Base-by-base conservation (phyloP, 768 basidiomycete genomes). In the Kwoniella heveanensis region DNA sequence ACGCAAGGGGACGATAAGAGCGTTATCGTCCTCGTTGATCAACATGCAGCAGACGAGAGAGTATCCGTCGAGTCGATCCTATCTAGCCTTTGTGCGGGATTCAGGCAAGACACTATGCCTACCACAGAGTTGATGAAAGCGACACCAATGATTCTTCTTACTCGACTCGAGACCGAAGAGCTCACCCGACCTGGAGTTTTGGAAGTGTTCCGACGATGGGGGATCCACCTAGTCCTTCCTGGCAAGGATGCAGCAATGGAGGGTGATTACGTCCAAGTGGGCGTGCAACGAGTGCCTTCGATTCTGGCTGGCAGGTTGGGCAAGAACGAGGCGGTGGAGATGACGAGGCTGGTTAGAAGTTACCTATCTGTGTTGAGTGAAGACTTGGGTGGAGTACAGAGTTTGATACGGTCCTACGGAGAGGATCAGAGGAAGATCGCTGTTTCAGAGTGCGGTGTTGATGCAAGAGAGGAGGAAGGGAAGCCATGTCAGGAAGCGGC, bases 41-140 rank as follows among this genome's bases (percentile, higher is more conserved):
- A 99, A 79, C 96, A 99, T 77, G 96, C 96, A 13, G 95, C 94
- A n/a, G 92, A 96, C 76, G 96, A 99, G 80, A 87, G 96, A 22
- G 82, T 97, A 49, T 87, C 94, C 22, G 91, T 98, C 62, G 96
- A 99, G 81, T 80, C 82, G 26, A 89, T 91, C 77, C 83, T 95
- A 69, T 84, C 83, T 66, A 85, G 86, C 51, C 76, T 92, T n/a
- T 92, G 91, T 80, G 77, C 83, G 51, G 88, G 87, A 15, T 92
- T 78, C 44, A 47, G 88, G 65, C 62, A 57, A 19, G 76, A 83
- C 58, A 81, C 80, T 50, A 79, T 82, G 67, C 72, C 77, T 10
- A 64, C 66, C 0, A 77, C 78, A 65, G 81, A 78, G 70, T 73
- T 81, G 59, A 22, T 10, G 1, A 77, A 90, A 59, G 82, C 78